Base-by-base conservation (phyloP, 2,329 filamentous ascomycete species). In the Paraconiothyrium brasiliense region DNA sequence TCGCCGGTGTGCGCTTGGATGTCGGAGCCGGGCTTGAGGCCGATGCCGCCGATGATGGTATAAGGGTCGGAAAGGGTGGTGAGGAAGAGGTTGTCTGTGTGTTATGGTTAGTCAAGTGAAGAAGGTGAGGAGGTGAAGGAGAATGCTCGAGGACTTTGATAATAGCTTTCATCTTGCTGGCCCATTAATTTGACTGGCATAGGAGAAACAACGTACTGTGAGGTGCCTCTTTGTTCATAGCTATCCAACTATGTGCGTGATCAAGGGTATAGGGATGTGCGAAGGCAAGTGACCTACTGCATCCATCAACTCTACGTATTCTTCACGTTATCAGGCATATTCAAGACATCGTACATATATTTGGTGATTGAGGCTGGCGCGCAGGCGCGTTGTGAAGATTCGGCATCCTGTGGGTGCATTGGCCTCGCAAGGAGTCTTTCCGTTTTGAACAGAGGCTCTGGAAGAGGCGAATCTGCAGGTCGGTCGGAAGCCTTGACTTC, bases 181-280 rank as follows among this genome's bases (percentile, higher is more conserved):
- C 27, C 27, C 6, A 30, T 30, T 6, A 14, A 9, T 7, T 35
- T 34, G 35, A 37, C 3, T 35, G 58, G 55, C 1, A 66, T 61
- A 58, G 73, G 43, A 4, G 11, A 20, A 35, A 9, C 8, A 32
- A 43, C 14, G 32, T 47, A 56, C 54, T 47, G n/a, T 56, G 39
- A 4, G 54, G 54, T 5, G 24, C 20, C 13, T 47, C 43, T 22
- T 34, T 32, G 43, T 56, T 47, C 61, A 70, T 65, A 27, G 59
- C 61, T 48, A 82, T 79, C 80, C 80, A 82, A 7, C 4, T 59
- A 10, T 67, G 24, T 16, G 77, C 77, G 46, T 67, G 61, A 0
- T 65, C 54, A 46, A 77, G 62, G 4, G 78, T 80, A 64, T 82
- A 81, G 7, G 80, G 79, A 39, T 71, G 60, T 0, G 79, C 74